A percentile compares a stretch with the other conserved stretches of the same genome.
These are phyloP conservation scores for Teratosphaeria destructans DNA, from an alignment of 2,329 filamentous ascomycete genomes.

Conservation along the genomic window DNA sequence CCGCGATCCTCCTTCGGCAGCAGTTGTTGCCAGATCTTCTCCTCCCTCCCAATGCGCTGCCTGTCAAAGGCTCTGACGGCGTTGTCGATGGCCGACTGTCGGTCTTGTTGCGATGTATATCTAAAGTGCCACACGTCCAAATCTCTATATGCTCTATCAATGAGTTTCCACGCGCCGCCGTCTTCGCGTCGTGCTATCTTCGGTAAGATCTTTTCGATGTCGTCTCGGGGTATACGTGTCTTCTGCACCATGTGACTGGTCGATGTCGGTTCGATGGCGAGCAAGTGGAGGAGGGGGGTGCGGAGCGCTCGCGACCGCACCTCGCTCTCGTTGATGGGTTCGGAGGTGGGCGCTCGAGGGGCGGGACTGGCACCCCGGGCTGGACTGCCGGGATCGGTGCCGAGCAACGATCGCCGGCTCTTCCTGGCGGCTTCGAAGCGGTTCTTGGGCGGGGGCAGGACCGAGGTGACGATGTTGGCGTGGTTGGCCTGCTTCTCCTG, in stretches of 20 bases:
- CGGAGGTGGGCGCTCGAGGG: background rate
- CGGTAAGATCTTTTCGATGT: conserved; percentile 35
- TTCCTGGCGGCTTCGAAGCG: conserved; percentile 22
- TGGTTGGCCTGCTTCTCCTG: conserved; percentile 50
- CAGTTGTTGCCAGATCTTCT: conserved; percentile 53
- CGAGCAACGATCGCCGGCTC: background rate
- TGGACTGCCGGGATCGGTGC: conserved; percentile 15
- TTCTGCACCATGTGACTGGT: conserved; percentile 37
- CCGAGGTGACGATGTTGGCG: conserved; percentile 22
- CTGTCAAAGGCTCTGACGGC: conserved; percentile 55
- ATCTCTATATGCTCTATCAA: conserved; percentile 50
- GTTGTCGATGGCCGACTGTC: conserved; percentile 50
- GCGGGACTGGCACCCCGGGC: conserved; percentile 30
- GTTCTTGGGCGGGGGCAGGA: conserved; percentile 26
- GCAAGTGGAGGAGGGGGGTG: conserved; percentile 40
- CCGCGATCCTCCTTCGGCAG: conserved; percentile 50
- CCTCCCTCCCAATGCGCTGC: conserved; percentile 47
- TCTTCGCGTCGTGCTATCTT: conserved; percentile 45
- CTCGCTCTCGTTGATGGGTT: conserved; percentile 23
- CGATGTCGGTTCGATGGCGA: conserved; percentile 43
- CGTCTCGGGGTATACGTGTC: conserved; percentile 39
- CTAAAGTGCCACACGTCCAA: conserved; percentile 52
- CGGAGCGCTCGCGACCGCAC: conserved; percentile 33
- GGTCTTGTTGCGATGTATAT: conserved; percentile 45
- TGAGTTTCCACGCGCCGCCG: conserved; percentile 42